These are phyloP conservation scores for Epichloe amarillans DNA, from an alignment of 2,329 filamentous ascomycete species.

Conservation along the genomic window DNA sequence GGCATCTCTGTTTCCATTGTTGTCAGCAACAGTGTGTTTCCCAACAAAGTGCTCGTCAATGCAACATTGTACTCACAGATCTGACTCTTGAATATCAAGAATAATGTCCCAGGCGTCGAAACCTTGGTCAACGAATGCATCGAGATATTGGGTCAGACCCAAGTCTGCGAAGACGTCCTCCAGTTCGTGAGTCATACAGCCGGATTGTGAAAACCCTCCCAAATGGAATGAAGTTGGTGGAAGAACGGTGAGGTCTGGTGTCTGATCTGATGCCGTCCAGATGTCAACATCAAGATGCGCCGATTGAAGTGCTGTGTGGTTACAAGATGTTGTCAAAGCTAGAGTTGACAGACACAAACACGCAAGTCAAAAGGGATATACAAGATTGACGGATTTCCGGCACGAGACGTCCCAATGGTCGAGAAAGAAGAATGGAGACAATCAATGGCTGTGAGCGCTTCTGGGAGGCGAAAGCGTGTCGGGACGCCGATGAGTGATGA, in stretches of 20 bases:
- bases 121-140: constrained; percentile 60
- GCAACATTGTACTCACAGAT: constrained; percentile 45
- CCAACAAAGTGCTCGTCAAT: background rate
- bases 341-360: background rate
- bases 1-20: constrained; percentile 40
- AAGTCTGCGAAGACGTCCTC: constrained; percentile 56
- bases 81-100: constrained; percentile 71
- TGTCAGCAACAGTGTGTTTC: constrained; percentile 10
- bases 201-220: constrained; percentile 5
- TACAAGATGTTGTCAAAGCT: background rate
- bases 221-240: background rate
- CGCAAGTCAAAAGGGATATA: background rate
- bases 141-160: constrained; percentile 65
- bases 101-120: constrained; percentile 80
- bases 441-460: background rate
- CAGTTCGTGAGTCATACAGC: constrained; percentile 42
- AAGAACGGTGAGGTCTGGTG: background rate
- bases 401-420: background rate
- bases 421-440: background rate
- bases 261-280: background rate
- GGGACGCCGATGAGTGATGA: background rate
- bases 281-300: constrained; percentile 8
- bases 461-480: background rate
- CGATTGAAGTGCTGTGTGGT: background rate
- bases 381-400: background rate